Percentiles rank a stretch among this genome's conserved stretches.
Evolutionary conservation across 208 protist genomes (phyloP).

Genomic region (Trypanosoma caninum): DNA sequence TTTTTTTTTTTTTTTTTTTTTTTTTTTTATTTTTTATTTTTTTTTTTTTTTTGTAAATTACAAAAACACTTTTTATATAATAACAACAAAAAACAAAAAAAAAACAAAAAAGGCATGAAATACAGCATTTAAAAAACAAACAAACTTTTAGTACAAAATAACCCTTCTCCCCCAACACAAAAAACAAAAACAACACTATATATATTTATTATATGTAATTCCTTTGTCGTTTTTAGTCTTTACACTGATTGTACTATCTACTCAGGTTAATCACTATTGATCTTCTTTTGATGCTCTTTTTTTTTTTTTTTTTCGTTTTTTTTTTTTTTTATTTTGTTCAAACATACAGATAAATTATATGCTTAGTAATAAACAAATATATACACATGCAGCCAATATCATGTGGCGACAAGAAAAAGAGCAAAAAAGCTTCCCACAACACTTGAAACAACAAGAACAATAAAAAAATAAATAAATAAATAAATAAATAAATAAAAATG

Average conservation of each 20-base stretch:
- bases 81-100: not conserved
- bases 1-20: not conserved
- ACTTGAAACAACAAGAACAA: not conserved
- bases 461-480: slow-evolving; percentile 1
- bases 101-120: not conserved
- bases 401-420: too few relatives aligned
- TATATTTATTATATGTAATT: not conserved
- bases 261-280: too few relatives aligned
- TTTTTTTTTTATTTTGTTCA: too few relatives aligned
- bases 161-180: not conserved
- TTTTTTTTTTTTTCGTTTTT: too few relatives aligned
- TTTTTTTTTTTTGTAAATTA: not conserved
- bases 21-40: not conserved
- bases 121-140: not conserved
- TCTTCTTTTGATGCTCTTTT: too few relatives aligned
- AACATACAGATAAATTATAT: too few relatives aligned
- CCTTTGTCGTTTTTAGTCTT: too few relatives aligned
- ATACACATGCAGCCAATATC: too few relatives aligned
- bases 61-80: not conserved
- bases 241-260: too few relatives aligned
- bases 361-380: too few relatives aligned
- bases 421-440: not conserved
- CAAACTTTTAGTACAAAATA: not conserved
- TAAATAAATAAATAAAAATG: slow-evolving; percentile 7
- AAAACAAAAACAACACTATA: not conserved